Percentiles rank a stretch among this genome's conserved stretches.
phyloP scores from a whole-genome alignment of 257 asterid genomes.

The Jacaranda mimosifolia region DNA sequence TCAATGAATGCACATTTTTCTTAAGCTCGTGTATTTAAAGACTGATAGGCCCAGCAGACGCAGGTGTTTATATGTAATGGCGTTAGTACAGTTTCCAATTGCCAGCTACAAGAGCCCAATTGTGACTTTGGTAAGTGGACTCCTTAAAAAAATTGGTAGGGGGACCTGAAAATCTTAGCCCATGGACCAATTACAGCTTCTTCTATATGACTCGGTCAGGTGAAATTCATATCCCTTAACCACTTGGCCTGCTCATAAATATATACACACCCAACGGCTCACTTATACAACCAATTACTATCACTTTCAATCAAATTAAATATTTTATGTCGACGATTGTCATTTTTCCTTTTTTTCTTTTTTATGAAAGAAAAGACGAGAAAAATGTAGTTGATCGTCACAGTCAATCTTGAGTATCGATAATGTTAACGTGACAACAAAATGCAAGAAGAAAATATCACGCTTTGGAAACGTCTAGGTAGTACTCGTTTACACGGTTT shows the following conservation, averaged over 20 bases:
- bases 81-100: background rate
- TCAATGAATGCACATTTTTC: too few species aligned
- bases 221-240: conserved; percentile 9
- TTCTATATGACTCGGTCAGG: conserved; percentile 31
- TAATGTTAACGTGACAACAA: background rate
- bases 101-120: conserved; percentile 13
- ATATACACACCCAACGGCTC: too few species aligned
- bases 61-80: conserved; percentile 6
- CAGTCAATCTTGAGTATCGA: background rate
- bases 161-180: conserved; percentile 30
- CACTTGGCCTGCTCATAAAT: conserved; percentile 15
- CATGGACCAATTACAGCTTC: conserved; percentile 53
- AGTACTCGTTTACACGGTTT: background rate
- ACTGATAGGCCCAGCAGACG: conserved; percentile 2
- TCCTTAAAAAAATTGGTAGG: background rate
- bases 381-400: background rate
- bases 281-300: background rate
- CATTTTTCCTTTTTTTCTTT: too few species aligned
- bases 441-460: background rate
- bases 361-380: too few species aligned
- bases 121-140: background rate
- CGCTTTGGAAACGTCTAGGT: background rate
- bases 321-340: background rate
- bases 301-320: background rate
- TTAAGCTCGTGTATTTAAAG: background rate